Evolutionary conservation across 2,329 filamentous ascomycete species (phyloP).

Genomic region (Nannizziopsis arthrosporioides): DNA sequence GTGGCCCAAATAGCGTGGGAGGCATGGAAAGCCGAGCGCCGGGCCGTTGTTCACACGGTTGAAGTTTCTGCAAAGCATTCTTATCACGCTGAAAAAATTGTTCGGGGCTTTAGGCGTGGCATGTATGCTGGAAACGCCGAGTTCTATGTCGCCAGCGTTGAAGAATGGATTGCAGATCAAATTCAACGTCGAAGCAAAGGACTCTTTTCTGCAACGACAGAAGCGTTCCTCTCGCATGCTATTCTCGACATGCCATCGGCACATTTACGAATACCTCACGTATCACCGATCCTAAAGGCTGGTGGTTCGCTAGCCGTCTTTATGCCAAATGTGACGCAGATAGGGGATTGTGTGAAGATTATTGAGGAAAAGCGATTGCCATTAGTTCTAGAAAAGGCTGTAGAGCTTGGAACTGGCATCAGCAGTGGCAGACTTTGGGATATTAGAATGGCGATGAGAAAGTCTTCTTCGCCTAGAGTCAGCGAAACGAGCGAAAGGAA

Average conservation of each 20-base stretch:
- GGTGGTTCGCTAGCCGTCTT: slow-evolving; percentile 59
- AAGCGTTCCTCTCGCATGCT: slow-evolving; percentile 58
- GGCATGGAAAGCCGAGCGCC: slow-evolving; percentile 41
- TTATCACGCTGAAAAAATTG: slow-evolving; percentile 50
- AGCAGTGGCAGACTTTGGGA: slow-evolving; percentile 40
- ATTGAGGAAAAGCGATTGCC: slow-evolving; percentile 46
- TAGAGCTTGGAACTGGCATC: slow-evolving; percentile 37
- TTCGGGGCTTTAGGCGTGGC: slow-evolving; percentile 56
- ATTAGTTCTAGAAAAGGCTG: slow-evolving; percentile 36
- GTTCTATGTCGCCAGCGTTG: slow-evolving; percentile 59
- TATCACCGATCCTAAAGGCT: slow-evolving; percentile 45
- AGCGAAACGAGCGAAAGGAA: slow-evolving; percentile 18
- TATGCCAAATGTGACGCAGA: slow-evolving; percentile 67
- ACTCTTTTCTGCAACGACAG: slow-evolving; percentile 18
- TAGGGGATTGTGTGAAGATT: slow-evolving; percentile 50
- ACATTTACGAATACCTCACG: slow-evolving; percentile 39
- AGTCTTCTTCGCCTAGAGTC: slow-evolving; percentile 11
- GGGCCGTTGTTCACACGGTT: slow-evolving; percentile 63
- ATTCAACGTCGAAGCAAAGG: slow-evolving; percentile 28
- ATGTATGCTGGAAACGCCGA: slow-evolving; percentile 60
- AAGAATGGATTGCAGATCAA: slow-evolving; percentile 50
- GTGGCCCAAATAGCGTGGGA: slow-evolving; percentile 31
- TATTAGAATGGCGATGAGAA: slow-evolving; percentile 32
- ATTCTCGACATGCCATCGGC: slow-evolving; percentile 62
- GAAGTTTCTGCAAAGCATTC: slow-evolving; percentile 55